Conservation (phyloP, 1,284 basidiomycete species). For the Agroathelia rolfsii region DNA sequence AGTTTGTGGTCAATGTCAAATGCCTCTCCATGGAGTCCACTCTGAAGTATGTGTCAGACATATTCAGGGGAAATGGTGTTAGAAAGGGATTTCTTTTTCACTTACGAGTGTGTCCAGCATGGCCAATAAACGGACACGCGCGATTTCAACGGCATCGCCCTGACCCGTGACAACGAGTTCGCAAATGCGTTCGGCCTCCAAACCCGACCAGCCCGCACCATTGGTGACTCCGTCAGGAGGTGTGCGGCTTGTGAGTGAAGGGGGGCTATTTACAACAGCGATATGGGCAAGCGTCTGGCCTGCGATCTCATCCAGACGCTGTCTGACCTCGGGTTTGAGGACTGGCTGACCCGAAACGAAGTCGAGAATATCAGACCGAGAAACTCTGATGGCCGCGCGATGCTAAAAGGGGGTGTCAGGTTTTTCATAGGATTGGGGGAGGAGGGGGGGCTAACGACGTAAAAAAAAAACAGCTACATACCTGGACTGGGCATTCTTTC, state of each 20-base stretch:
- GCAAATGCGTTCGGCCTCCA: conserved; percentile 90
- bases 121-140: conserved; percentile 82
- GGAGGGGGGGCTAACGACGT: conserved; percentile 10
- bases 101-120: conserved; percentile 90
- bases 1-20: conserved; percentile 95
- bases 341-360: conserved; percentile 72
- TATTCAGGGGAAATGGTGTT: conserved; percentile 6
- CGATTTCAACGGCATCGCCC: conserved; percentile 85
- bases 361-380: conserved; percentile 88
- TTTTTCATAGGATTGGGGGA: conserved; percentile 9
- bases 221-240: conserved; percentile 68
- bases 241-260: conserved; percentile 59
- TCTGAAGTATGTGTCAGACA: conserved; percentile 33
- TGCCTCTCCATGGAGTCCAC: conserved; percentile 80
- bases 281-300: conserved; percentile 83
- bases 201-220: conserved; percentile 72
- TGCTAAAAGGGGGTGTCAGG: conserved; percentile 52
- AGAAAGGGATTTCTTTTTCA: conserved; percentile 12
- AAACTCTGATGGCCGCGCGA: conserved; percentile 79
- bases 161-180: conserved; percentile 86
- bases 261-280: conserved; percentile 76
- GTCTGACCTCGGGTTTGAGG: conserved; percentile 81
- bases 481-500: conserved; percentile 83
- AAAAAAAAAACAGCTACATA: conserved; percentile 22
- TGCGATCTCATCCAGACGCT: conserved; percentile 87